A percentile compares a stretch with the other conserved stretches of the same genome.
Conservation (phyloP, 306 rosid genomes). For the Cicer chorassanicum region DNA sequence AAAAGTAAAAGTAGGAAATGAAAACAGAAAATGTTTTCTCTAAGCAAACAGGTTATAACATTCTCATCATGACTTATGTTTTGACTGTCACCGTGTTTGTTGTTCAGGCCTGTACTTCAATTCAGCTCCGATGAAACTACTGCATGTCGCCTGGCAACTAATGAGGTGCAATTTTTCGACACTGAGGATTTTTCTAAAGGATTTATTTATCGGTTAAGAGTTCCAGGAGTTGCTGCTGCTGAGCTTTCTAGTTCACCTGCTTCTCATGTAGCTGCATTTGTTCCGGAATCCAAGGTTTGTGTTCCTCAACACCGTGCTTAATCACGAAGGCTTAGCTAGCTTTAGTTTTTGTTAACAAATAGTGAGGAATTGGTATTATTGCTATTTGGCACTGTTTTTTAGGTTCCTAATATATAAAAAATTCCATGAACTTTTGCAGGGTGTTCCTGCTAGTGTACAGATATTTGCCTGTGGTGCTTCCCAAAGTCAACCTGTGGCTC, state of each 20-base stretch:
- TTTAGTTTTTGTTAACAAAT: constrained; percentile 4
- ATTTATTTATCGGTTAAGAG: constrained; percentile 61
- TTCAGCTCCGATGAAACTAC: constrained; percentile 82
- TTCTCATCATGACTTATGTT: background rate
- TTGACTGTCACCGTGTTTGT: constrained; percentile 2
- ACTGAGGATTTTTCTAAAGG: constrained; percentile 75
- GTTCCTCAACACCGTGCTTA: constrained; percentile 16
- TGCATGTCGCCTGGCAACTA: constrained; percentile 81
- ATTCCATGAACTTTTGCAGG: constrained; percentile 55
- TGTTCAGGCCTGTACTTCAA: constrained; percentile 77
- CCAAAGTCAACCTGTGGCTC: constrained; percentile 72
- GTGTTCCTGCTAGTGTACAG: constrained; percentile 90
- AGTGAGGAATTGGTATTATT: constrained; percentile 33
- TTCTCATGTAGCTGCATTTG: constrained; percentile 84
- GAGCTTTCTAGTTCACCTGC: constrained; percentile 87
- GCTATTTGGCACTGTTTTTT: constrained; percentile 33
- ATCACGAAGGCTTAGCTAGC: constrained; percentile 10
- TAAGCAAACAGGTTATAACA: background rate
- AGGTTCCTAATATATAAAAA: constrained; percentile 12
- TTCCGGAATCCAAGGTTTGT: constrained; percentile 88
- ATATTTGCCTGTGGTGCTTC: constrained; percentile 68
- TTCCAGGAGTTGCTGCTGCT: constrained; percentile 75
- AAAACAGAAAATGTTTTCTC: background rate
- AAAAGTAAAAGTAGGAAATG: background rate
- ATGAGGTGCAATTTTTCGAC: constrained; percentile 88